A percentile compares a stretch with the other conserved stretches of the same genome.
These are phyloP conservation scores for Clarireedia sp. DNA, from an alignment of 2,329 filamentous ascomycete genomes.

Conservation along the genomic window DNA sequence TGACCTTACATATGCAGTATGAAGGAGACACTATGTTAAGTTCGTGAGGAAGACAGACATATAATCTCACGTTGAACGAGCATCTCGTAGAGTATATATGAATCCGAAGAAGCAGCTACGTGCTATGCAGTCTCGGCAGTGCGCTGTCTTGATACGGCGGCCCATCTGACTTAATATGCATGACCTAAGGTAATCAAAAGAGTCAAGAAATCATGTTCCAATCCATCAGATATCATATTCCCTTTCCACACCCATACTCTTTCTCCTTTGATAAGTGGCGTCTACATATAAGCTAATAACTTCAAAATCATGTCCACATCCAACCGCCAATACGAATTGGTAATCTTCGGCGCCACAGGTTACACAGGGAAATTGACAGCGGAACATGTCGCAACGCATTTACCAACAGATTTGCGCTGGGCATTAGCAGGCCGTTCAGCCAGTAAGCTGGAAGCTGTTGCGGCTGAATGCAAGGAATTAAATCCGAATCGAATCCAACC, in stretches of 20 bases:
- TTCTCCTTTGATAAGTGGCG: not conserved
- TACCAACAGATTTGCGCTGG: constrained; percentile 77
- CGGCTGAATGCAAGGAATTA: constrained; percentile 55
- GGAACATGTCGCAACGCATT: constrained; percentile 62
- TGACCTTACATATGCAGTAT: no score
- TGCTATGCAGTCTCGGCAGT: no score
- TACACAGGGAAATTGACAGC: constrained; percentile 76
- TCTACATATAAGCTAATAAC: not conserved
- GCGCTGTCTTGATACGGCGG: no score
- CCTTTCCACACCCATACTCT: not conserved
- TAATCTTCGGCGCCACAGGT: constrained; percentile 63
- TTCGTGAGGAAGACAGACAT: no score
- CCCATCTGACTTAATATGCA: no score
- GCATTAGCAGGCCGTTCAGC: constrained; percentile 78
- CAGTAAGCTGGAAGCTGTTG: constrained; percentile 63
- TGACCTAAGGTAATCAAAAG: no score
- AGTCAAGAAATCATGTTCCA: no score
- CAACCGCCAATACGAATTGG: constrained; percentile 48
- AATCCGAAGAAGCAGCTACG: no score
- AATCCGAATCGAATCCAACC: constrained; percentile 65
- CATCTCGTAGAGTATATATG: no score
- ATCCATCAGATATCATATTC: not conserved
- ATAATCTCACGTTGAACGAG: no score
- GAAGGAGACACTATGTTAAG: no score
- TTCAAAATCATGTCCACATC: constrained; percentile 4